Conservation (phyloP, 1,284 basidiomycete species). For the Chalciporus piperatoides region DNA sequence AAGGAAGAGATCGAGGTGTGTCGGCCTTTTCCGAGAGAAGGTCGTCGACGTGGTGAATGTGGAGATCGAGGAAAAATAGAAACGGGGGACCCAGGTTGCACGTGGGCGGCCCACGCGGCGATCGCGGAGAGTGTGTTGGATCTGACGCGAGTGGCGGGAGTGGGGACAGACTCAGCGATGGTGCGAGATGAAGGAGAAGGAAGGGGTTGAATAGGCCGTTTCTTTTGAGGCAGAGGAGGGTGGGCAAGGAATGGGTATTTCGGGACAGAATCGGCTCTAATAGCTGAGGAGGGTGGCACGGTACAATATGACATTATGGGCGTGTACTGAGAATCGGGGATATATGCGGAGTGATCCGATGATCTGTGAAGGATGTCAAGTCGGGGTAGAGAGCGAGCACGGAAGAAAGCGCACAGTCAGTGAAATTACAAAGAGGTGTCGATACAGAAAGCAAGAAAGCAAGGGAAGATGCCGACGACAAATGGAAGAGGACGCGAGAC, state of each 20-base stretch:
- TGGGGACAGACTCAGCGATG: conserved; percentile 7
- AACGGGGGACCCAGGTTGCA: conserved; percentile 65
- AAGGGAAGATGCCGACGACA: not conserved
- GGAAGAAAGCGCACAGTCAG: conserved; percentile 11
- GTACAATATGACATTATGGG: conserved; percentile 3
- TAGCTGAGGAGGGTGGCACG: conserved; percentile 13
- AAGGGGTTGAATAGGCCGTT: conserved; percentile 18
- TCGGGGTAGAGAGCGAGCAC: not conserved
- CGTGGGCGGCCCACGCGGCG: conserved; percentile 53
- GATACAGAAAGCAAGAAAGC: conserved; percentile 6
- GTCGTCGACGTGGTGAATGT: conserved; percentile 36
- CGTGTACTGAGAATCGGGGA: conserved; percentile 1
- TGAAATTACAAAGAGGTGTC: conserved; percentile 4
- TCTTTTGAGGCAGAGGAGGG: conserved; percentile 41
- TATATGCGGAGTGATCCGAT: conserved; percentile 5
- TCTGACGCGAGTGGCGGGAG: conserved; percentile 21
- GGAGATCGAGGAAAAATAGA: conserved; percentile 47
- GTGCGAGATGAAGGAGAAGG: conserved; percentile 20
- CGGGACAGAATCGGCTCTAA: conserved; percentile 15
- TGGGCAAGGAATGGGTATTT: conserved; percentile 40
- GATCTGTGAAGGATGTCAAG: conserved; percentile 11
- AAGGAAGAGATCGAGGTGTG: conserved; percentile 35
- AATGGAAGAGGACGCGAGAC: conserved; percentile 17
- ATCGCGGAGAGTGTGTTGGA: conserved; percentile 43
- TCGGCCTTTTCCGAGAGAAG: conserved; percentile 34